Evolutionary conservation across 805 yeast species (phyloP).

Genomic region (Cyberlindnera mrakii): DNA sequence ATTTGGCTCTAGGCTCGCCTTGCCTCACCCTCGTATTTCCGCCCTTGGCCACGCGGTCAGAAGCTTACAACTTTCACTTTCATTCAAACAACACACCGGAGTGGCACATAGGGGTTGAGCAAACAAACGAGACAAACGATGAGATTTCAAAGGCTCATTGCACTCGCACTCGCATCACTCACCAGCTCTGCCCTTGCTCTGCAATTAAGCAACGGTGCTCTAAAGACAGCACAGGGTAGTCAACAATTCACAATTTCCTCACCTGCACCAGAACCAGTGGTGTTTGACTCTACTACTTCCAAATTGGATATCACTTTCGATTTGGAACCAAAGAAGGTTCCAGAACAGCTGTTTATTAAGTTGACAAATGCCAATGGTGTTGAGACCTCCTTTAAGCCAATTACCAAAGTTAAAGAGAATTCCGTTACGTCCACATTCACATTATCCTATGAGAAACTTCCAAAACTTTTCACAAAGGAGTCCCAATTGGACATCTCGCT

Average conservation of each 20-base stretch:
- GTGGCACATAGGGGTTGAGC: too few species aligned
- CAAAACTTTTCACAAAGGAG: conserved; percentile 18
- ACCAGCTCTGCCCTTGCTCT: conserved; percentile 11
- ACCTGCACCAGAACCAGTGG: conserved; percentile 8
- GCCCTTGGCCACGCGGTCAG: too few species aligned
- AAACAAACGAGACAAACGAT: conserved; percentile 1
- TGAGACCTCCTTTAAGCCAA: conserved; percentile 22
- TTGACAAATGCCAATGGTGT: conserved; percentile 16
- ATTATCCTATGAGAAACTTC: conserved; percentile 17
- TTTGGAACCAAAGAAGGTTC: conserved; percentile 14
- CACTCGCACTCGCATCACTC: conserved; percentile 10
- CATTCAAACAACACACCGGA: too few species aligned
- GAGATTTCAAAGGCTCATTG: conserved; percentile 12
- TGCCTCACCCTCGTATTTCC: too few species aligned
- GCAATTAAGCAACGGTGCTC: conserved; percentile 14
- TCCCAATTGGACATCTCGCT: conserved; percentile 11
- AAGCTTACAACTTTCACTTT: too few species aligned
- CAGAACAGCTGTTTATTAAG: conserved; percentile 22
- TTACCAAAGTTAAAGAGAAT: conserved; percentile 8
- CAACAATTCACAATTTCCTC: conserved; percentile 6
- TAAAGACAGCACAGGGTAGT: conserved; percentile 10
- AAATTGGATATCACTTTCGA: conserved; percentile 17
- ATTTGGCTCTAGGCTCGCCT: too few species aligned
- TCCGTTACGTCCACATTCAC: conserved; percentile 9
- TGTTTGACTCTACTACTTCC: conserved; percentile 10